These are phyloP conservation scores for Backusella circina DNA, from an alignment of 192 early-diverging fungal species.

Conservation along the genomic window DNA sequence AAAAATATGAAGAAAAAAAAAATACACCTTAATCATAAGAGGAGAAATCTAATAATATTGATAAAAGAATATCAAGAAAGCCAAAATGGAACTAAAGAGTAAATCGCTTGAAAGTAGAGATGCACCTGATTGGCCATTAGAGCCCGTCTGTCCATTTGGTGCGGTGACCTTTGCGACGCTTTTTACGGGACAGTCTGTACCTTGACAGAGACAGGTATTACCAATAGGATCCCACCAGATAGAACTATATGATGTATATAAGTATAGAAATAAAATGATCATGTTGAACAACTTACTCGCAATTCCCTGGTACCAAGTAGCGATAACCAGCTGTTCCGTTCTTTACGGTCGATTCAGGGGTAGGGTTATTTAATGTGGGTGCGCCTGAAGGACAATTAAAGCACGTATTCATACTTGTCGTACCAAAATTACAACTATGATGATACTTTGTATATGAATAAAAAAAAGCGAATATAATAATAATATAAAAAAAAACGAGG, in stretches of 20 bases:
- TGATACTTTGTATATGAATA: neutral
- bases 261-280: neutral
- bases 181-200: conserved; percentile 46
- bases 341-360: conserved; percentile 28
- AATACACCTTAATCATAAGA: neutral
- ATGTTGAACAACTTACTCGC: conserved; percentile 41
- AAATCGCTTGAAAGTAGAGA: neutral
- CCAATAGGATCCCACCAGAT: conserved; percentile 66
- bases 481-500: neutral
- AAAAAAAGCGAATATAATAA: neutral
- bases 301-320: conserved; percentile 44
- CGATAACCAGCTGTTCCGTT: conserved; percentile 34
- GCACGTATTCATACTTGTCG: conserved; percentile 46
- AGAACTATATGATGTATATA: conserved; percentile 32
- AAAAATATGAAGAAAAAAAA: neutral
- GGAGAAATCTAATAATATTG: neutral
- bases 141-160: neutral
- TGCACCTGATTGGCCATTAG: neutral
- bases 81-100: neutral
- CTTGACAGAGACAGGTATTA: conserved; percentile 50
- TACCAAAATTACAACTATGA: conserved; percentile 43
- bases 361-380: conserved; percentile 39
- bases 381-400: conserved; percentile 47
- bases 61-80: neutral
- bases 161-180: conserved; percentile 31